These are phyloP conservation scores for Peronosclerospora sorghi DNA, from an alignment of 352 stramenopile species.

Conservation along the genomic window DNA sequence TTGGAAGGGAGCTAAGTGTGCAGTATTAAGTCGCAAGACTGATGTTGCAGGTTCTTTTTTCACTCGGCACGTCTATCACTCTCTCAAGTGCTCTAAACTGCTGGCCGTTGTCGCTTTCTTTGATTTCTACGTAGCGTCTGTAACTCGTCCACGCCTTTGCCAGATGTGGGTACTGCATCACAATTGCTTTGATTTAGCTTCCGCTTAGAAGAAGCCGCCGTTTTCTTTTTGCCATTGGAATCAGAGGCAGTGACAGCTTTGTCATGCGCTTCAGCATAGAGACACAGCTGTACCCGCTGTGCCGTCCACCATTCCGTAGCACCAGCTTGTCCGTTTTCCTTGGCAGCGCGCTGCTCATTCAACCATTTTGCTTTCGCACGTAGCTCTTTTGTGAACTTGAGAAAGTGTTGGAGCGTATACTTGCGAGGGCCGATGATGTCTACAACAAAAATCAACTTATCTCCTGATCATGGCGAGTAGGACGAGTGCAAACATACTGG, in stretches of 20 bases:
- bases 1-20: too few relatives aligned
- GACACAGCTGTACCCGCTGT: constrained; percentile 58
- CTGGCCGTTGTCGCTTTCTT: constrained; percentile 10
- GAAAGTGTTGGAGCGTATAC: constrained; percentile 68
- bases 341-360: constrained; percentile 22
- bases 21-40: background rate
- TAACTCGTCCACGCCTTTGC: constrained; percentile 3
- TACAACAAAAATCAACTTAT: constrained; percentile 7
- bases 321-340: constrained; percentile 14
- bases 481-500: constrained; percentile 20
- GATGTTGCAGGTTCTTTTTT: background rate
- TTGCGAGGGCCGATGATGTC: constrained; percentile 58
- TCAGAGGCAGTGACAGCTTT: background rate
- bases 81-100: background rate
- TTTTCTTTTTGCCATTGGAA: constrained; percentile 6
- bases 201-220: constrained; percentile 10
- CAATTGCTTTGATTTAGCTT: constrained; percentile 6
- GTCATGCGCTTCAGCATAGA: constrained; percentile 38
- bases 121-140: constrained; percentile 12
- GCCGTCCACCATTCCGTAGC: constrained; percentile 32
- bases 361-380: constrained; percentile 45
- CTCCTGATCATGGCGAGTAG: constrained; percentile 4
- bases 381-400: constrained; percentile 47
- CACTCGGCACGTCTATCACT: too few relatives aligned
- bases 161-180: constrained; percentile 1